Evolutionary conservation across 1,139 yeast genomes (phyloP).

Genomic region (Saccharomyces pastorianus): DNA sequence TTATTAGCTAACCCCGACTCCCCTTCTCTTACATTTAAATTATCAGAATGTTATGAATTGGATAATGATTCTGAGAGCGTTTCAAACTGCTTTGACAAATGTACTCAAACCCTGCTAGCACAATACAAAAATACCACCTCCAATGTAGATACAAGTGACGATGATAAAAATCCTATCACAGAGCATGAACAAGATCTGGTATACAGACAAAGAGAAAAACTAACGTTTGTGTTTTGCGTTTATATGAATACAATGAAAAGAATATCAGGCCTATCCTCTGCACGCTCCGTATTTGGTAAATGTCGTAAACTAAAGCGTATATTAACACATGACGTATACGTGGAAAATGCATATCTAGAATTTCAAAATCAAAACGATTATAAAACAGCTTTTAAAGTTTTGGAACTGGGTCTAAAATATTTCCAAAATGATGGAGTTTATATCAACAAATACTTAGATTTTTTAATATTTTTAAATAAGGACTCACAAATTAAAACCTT

Average conservation of each 20-base stretch:
- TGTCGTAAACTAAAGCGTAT: constrained; percentile 42
- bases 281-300: constrained; percentile 58
- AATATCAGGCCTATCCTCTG: constrained; percentile 59
- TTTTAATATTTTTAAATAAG: constrained; percentile 64
- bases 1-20: constrained; percentile 63
- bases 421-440: constrained; percentile 52
- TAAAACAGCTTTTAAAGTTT: constrained; percentile 66
- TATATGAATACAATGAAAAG: constrained; percentile 57
- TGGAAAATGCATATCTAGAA: constrained; percentile 79
- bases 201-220: constrained; percentile 15
- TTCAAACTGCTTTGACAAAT: constrained; percentile 42
- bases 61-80: constrained; percentile 47
- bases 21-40: constrained; percentile 54
- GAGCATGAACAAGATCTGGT: constrained; percentile 4
- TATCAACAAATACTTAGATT: constrained; percentile 62
- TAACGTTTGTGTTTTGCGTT: constrained; percentile 38
- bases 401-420: constrained; percentile 69
- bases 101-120: constrained; percentile 39
- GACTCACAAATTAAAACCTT: constrained; percentile 75
- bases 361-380: constrained; percentile 51
- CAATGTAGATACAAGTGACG: constrained; percentile 24
- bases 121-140: constrained; percentile 30
- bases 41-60: constrained; percentile 64
- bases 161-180: constrained; percentile 6
- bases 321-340: constrained; percentile 67